These are phyloP conservation scores for Thielaviopsis ethacetica DNA, from an alignment of 2,329 filamentous ascomycete species.

Conservation along the genomic window DNA sequence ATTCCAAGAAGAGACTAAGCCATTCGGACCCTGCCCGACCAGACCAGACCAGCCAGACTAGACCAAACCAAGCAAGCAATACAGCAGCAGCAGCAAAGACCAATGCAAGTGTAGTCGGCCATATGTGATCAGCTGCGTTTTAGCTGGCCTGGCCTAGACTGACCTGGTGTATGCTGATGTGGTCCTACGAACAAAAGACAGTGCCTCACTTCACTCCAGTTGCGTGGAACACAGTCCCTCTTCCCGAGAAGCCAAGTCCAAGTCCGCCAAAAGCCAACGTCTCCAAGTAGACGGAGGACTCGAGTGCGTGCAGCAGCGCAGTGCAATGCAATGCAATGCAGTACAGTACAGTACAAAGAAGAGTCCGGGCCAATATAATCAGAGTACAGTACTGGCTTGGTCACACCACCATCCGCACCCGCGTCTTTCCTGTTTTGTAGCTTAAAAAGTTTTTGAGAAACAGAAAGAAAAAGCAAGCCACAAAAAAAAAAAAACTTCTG, in stretches of 20 bases:
- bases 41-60: background rate
- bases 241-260: background rate
- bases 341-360: background rate
- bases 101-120: no score
- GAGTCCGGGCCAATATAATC: background rate
- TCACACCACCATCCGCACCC: no score
- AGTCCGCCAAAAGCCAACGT: background rate
- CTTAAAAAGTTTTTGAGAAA: no score
- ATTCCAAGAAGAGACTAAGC: background rate
- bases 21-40: no score
- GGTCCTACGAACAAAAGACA: background rate
- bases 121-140: no score
- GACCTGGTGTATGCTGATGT: background rate
- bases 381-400: background rate
- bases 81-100: no score
- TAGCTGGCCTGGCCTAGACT: background rate
- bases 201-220: background rate
- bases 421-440: background rate
- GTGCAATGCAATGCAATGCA: no score
- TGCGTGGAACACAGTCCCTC: background rate
- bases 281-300: background rate
- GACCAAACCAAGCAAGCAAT: no score
- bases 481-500: no score
- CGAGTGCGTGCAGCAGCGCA: no score
- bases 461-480: no score